Conservation (phyloP, 177 flowering plant species). For the Vitis hybrid region DNA sequence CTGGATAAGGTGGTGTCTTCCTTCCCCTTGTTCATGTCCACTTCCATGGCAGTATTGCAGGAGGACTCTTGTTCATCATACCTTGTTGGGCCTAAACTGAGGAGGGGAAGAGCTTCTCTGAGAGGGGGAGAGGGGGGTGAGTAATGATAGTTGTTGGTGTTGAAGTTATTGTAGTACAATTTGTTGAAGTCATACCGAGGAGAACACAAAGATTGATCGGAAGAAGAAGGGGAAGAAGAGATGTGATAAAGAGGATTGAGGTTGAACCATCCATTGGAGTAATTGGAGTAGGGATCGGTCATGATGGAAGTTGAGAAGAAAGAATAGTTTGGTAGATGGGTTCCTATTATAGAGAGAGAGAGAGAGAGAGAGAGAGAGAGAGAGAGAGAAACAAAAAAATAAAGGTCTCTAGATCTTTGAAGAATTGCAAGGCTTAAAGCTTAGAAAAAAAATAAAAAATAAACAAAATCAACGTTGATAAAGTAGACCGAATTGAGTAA, state of each 20-base stretch:
- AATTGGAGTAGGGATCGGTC: constrained; percentile 56
- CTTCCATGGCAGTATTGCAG: constrained; percentile 33
- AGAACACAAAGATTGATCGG: constrained; percentile 23
- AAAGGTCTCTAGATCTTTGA: constrained; percentile 17
- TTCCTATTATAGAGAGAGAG: constrained; percentile 25
- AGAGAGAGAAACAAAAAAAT: constrained; percentile 13
- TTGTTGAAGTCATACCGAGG: constrained; percentile 16
- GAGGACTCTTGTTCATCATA: constrained; percentile 29
- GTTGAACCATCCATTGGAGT: constrained; percentile 51
- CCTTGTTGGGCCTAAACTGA: constrained; percentile 59
- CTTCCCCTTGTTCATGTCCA: constrained; percentile 27
- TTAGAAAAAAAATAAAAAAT: background rate
- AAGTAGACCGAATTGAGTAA: constrained; percentile 16
- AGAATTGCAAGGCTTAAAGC: constrained; percentile 10
- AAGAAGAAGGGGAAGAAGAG: constrained; percentile 28
- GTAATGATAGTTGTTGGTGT: constrained; percentile 18
- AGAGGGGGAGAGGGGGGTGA: constrained; percentile 70
- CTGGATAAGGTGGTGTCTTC: constrained; percentile 24
- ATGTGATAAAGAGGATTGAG: constrained; percentile 25
- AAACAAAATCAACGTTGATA: constrained; percentile 10
- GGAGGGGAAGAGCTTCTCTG: constrained; percentile 73
- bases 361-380: constrained; percentile 28
- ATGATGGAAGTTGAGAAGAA: constrained; percentile 29
- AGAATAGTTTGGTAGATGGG: constrained; percentile 14
- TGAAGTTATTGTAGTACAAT: constrained; percentile 14